Base-by-base conservation (phyloP, 768 basidiomycete species). In the Coprinopsis marcescibilis region DNA sequence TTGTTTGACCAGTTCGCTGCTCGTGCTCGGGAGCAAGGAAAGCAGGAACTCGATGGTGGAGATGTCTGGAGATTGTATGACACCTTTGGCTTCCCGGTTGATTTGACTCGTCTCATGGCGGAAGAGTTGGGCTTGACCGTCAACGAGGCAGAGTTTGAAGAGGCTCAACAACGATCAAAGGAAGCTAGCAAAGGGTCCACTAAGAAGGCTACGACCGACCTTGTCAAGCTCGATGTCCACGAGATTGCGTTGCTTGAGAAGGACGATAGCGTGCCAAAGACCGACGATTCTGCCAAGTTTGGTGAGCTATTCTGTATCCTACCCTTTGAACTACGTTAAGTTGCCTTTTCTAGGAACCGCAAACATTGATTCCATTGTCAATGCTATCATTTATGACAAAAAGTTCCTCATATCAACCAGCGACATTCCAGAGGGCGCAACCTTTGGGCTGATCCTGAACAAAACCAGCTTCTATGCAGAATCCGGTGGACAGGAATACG, bases 31-130 rank as follows among this genome's bases (percentile, higher is more conserved):
- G 75, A 82, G 44, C 68, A 75, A 39, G 83, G 82, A 6, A 57
- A 66, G 3, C 83, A 70, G 30, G 78, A 81, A 54, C 80, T 99
- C 24, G 81, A 71, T 49, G 96, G 96, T 20, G 87, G 84, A 55
- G 95, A 99, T 58, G 90, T 97, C 27, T 99, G 96, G 96, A 78
- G 89, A 21, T 66, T 99, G 42, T 98, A 98, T 62, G 96, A 99
- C 62, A 98, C 96, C 1, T 99, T 89, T 60, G 96, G 96, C 42
- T 99, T 99, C 72, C 96, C 96, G 0, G 92, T 90, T 33, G 96
- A 99, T 60, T 69, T 99, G 41, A 99, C 96, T 1, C 83, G 86
- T 41, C 73, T 99, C 49, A 98, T 99, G 96, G 96, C 96, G 3
- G 89, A 94, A 62, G 96, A 99, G 60, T 70, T 90, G 23, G 85